Base-by-base conservation (phyloP, 257 asterid species). In the Craterostigma plantagineum region DNA sequence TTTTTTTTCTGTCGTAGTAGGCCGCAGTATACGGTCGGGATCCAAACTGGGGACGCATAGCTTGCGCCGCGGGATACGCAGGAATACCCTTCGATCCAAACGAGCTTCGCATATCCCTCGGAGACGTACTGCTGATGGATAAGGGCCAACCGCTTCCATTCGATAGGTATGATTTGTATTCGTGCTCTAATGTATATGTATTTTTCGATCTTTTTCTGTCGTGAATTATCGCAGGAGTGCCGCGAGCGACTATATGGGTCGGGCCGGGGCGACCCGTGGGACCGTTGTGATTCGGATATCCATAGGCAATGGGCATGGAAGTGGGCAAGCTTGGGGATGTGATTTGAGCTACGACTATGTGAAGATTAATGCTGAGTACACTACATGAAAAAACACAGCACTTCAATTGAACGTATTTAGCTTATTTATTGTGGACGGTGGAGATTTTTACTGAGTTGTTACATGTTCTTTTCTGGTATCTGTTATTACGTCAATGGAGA, bases 41-140 rank as follows among this genome's bases (percentile, higher is more conserved):
- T 66, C 98, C 98, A 41, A 90, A 90, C 48, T 90, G 95, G 98
- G 98, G 95, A 5, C 84, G 94, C 18, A 79, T 83, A 63, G 98
- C 98, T 46, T 79, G 94, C 61, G 92, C 92, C 42, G 98, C 94
- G 56, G 95, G 98, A 45, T 74, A 79, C 59, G 92, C 98, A 0
- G 98, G 95, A 42, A 66, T 83, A 52, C 62, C 70, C 13, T 90
- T 83, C 57, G 62, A 76, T 60, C 77, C 56, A 17, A 63, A 77
- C 59, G 57, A 68, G 41, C 98, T 90, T 39, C 63, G 51, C 43
- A 76, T 87, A 70, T 77, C 78, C 16, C 91, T 87, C n/a, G 98
- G 98, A 18, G 75, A 74, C 52, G 59, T 56, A 68, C 65, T 68
- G 35, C 74, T 87, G 58, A 87, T 82, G 98, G 79, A 82, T 35